Percentiles rank a stretch among this genome's conserved stretches.
phyloP scores from a whole-genome alignment of 257 asterid genomes.

The Solanum pimpinellifolium region DNA sequence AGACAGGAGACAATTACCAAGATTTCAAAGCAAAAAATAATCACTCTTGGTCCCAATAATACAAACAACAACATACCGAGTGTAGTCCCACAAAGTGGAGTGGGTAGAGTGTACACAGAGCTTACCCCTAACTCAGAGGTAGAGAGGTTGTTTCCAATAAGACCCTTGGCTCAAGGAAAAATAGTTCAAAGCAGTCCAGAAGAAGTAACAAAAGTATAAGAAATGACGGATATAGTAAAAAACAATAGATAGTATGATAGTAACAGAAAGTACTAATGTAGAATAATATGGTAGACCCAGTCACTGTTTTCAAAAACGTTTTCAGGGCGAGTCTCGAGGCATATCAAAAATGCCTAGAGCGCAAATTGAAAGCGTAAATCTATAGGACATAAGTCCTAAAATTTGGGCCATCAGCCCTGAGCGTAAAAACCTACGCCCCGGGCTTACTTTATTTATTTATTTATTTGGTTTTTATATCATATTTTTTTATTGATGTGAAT shows the following conservation, averaged over 20 bases:
- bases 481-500: background rate
- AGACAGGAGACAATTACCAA: background rate
- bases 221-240: background rate
- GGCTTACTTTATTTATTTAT: background rate
- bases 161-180: background rate
- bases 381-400: background rate
- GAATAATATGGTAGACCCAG: background rate
- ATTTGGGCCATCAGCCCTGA: background rate
- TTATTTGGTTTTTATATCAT: background rate
- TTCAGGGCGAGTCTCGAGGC: background rate
- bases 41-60: background rate
- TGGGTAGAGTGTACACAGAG: background rate
- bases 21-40: background rate
- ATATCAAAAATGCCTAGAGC: background rate
- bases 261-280: background rate
- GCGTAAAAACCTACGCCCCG: background rate
- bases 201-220: background rate
- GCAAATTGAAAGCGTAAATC: background rate
- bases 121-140: background rate
- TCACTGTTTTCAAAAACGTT: background rate
- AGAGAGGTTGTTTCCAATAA: background rate
- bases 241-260: background rate
- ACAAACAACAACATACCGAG: background rate
- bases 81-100: background rate
- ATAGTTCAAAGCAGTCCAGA: background rate